Evolutionary conservation across 2,329 filamentous ascomycete genomes (phyloP).

Genomic region (Talaromyces marneffei): DNA sequence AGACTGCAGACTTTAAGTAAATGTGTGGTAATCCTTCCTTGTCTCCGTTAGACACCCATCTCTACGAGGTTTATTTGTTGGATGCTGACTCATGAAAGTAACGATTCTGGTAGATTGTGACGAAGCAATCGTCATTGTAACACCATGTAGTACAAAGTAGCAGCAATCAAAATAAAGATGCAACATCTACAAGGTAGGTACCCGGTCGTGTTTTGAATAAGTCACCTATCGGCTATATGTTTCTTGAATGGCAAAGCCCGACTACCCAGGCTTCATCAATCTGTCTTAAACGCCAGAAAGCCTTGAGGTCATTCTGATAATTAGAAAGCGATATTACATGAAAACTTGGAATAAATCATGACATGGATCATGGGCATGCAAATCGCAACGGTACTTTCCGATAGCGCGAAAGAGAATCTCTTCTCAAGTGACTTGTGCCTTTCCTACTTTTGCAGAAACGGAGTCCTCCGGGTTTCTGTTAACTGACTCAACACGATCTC

Average conservation of each 20-base stretch:
- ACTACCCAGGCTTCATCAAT: background rate
- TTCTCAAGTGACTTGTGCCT: background rate
- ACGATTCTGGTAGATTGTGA: background rate
- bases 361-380: background rate
- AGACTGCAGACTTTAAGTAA: background rate
- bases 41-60: background rate
- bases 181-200: background rate
- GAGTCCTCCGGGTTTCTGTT: background rate
- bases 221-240: background rate
- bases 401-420: background rate
- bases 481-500: background rate
- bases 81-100: background rate
- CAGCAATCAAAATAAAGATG: background rate
- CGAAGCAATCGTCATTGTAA: background rate
- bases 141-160: background rate
- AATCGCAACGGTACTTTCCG: background rate
- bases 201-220: background rate
- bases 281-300: background rate
- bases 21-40: background rate
- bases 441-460: background rate
- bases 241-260: background rate
- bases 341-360: background rate
- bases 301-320: background rate
- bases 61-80: too few species aligned
- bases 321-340: too few species aligned